A percentile compares a stretch with the other conserved stretches of the same genome.
phyloP scores from a whole-genome alignment of 306 rosid species.

The Cajanus cajan region DNA sequence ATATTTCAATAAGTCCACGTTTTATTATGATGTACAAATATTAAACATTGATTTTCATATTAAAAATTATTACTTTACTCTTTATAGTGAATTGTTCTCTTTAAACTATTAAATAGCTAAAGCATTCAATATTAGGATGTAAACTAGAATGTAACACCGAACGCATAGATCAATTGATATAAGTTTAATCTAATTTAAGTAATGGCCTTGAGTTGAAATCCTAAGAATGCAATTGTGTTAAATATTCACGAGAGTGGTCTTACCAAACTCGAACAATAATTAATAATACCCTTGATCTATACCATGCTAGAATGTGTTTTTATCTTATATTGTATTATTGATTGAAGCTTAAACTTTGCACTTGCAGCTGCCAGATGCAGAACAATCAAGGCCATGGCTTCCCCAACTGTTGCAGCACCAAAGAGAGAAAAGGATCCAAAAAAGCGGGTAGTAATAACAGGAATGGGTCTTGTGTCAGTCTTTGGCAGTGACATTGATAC shows the following conservation, averaged over 20 bases:
- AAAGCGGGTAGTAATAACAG: constrained; percentile 69
- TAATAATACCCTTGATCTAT: too few relatives aligned
- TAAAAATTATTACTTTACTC: neutral
- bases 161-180: too few relatives aligned
- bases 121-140: neutral
- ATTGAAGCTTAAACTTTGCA: constrained; percentile 5
- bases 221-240: too few relatives aligned
- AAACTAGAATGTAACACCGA: neutral
- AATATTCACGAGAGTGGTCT: too few relatives aligned
- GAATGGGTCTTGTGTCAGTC: constrained; percentile 73
- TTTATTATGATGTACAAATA: too few relatives aligned
- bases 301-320: too few relatives aligned
- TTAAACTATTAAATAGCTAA: neutral
- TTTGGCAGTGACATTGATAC: constrained; percentile 61
- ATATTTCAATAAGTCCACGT: too few relatives aligned
- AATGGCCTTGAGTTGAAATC: too few relatives aligned
- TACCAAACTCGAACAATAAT: too few relatives aligned
- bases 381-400: constrained; percentile 46
- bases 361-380: constrained; percentile 46
- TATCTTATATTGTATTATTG: neutral
- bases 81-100: neutral
- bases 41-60: neutral
- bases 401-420: constrained; percentile 50
- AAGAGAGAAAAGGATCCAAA: constrained; percentile 69
- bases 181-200: too few relatives aligned